Base-by-base conservation (phyloP, 306 rosid species). In the Urtica urens region DNA sequence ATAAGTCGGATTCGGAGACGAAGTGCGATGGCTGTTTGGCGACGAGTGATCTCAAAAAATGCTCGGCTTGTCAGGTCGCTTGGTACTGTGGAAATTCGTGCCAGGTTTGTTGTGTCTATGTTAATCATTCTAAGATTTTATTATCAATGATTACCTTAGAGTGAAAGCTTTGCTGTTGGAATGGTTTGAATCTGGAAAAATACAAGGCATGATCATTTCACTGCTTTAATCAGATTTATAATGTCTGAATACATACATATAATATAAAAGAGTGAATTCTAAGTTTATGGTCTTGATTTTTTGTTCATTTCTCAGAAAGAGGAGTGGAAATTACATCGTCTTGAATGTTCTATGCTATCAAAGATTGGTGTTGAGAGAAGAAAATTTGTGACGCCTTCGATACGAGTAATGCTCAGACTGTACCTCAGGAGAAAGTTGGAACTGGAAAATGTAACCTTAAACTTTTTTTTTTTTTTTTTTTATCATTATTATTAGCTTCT, bases 261-360 rank as follows among this genome's bases (percentile, higher is more conserved):
- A n/a, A n/a, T n/a, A n/a, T n/a, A n/a, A n/a, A n/a, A n/a, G n/a
- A n/a, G n/a, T n/a, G n/a, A n/a, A n/a, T n/a, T n/a, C n/a, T n/a
- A n/a, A n/a, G 37, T 7, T 13, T 31, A 8, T 31, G 37, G 37
- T 31, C 13, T 31, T 8, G 13, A 31, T 31, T 23, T 23, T 29
- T 57, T 60, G 61, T 8, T 38, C 48, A 47, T 51, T 52, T 44
- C 47, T 49, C 67, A 90, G 95, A 84, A 67, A 70, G 72, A 66
- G 20, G 97, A 79, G 28, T 90, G 95, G 97, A 76, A 79, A 53
- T 66, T 84, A 70, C 97, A 90, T 69, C 93, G 87, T 54, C 76
- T 90, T 57, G 97, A 90, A 70, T 90, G 97, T 53, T 69, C 68
- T 27, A 82, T 68, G 47, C 82, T 90, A 17, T 71, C 81, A 3